phyloP scores from a whole-genome alignment of 108 stramenopile genomes.

The Stephanodiscus triporus region DNA sequence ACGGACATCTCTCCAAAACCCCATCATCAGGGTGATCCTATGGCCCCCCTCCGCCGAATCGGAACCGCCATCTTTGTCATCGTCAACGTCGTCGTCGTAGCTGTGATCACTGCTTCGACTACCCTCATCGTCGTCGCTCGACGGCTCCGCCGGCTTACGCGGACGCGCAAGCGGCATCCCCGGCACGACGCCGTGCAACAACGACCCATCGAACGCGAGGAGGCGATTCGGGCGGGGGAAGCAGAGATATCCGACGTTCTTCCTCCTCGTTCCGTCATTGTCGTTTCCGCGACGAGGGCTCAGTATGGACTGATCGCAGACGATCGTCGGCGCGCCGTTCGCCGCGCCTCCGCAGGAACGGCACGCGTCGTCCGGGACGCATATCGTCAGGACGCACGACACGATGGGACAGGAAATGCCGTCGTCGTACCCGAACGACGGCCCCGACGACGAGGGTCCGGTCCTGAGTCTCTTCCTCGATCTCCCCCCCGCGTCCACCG shows the following conservation, averaged over 20 bases:
- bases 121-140: conserved; percentile 11
- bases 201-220: conserved; percentile 56
- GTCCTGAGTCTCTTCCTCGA: not conserved
- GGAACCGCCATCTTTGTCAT: not conserved
- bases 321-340: conserved; percentile 45
- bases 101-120: not conserved
- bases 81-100: conserved; percentile 8
- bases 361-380: conserved; percentile 34
- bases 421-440: too few species aligned
- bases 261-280: not conserved
- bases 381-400: conserved; percentile 46
- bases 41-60: not conserved
- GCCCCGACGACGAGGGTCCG: not conserved
- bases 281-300: not conserved
- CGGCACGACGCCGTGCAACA: conserved; percentile 67
- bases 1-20: conserved; percentile 53
- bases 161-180: conserved; percentile 42
- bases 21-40: conserved; percentile 65
- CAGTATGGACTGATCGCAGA: conserved; percentile 45
- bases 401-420: conserved; percentile 43
- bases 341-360: conserved; percentile 6
- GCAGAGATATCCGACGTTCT: conserved; percentile 53
- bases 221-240: conserved; percentile 44
- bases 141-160: not conserved
- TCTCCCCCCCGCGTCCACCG: too few species aligned